phyloP scores from a whole-genome alignment of 306 rosid genomes.

The Sicyos edulis region DNA sequence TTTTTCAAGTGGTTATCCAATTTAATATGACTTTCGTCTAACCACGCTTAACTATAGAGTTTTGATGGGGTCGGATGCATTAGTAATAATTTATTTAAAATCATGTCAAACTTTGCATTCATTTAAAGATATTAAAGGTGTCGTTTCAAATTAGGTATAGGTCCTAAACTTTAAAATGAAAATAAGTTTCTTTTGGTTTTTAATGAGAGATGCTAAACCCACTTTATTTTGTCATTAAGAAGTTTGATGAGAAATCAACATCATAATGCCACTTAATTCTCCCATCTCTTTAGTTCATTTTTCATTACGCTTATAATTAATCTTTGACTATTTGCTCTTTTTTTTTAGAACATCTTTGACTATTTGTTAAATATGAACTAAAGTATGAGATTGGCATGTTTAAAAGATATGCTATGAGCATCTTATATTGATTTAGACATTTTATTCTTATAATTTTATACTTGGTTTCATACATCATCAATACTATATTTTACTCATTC shows the following conservation, averaged over 20 bases:
- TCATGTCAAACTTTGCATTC: neutral
- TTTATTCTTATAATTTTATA: neutral
- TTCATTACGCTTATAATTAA: neutral
- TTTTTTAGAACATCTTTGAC: no score
- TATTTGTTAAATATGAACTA: neutral
- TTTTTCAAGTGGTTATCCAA: no score
- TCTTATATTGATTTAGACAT: neutral
- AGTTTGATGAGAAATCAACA: no score
- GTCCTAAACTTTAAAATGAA: neutral
- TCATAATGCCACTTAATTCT: neutral
- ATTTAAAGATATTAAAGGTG: neutral
- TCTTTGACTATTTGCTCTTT: neutral
- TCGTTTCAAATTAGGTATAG: neutral
- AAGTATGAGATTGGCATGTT: neutral
- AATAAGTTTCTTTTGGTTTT: conserved; percentile 9
- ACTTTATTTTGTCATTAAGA: neutral
- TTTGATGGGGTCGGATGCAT: no score
- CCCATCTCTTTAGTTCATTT: neutral
- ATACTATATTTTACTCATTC: no score
- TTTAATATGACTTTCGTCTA: no score
- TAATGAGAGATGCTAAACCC: neutral
- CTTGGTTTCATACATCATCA: no score
- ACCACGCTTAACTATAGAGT: no score
- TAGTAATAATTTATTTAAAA: neutral
- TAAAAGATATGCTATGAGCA: neutral